phyloP scores from a whole-genome alignment of 192 early-diverging fungal genomes.

The Funneliformis geosporum region DNA sequence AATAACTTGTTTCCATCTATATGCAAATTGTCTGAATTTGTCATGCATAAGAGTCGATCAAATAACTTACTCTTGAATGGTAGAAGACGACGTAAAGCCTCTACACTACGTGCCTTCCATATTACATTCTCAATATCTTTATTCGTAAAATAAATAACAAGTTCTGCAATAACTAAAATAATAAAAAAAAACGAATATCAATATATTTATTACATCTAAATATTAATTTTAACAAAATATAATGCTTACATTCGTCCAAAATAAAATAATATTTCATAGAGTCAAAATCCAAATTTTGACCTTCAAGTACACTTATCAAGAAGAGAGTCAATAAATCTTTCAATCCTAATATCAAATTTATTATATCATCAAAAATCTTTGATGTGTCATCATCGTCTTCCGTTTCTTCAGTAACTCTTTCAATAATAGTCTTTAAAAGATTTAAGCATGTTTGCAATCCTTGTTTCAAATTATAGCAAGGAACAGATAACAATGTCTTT shows the following conservation, averaged over 20 bases:
- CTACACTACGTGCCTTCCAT: neutral
- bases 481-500: neutral
- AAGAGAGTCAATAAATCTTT: neutral
- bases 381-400: neutral
- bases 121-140: neutral
- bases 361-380: neutral
- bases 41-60: neutral
- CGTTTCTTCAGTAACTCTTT: neutral
- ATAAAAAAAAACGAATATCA: neutral
- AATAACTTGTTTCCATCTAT: neutral
- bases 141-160: neutral
- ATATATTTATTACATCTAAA: neutral
- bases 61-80: slow-evolving; percentile 1
- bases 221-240: neutral
- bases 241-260: neutral
- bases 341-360: neutral
- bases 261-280: neutral
- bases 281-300: neutral
- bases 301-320: neutral
- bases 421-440: neutral
- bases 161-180: neutral
- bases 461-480: neutral
- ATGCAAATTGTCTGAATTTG: neutral
- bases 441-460: neutral
- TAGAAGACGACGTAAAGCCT: neutral